Conservation (phyloP, 345 rosid genomes). For the Sonneratia alba region DNA sequence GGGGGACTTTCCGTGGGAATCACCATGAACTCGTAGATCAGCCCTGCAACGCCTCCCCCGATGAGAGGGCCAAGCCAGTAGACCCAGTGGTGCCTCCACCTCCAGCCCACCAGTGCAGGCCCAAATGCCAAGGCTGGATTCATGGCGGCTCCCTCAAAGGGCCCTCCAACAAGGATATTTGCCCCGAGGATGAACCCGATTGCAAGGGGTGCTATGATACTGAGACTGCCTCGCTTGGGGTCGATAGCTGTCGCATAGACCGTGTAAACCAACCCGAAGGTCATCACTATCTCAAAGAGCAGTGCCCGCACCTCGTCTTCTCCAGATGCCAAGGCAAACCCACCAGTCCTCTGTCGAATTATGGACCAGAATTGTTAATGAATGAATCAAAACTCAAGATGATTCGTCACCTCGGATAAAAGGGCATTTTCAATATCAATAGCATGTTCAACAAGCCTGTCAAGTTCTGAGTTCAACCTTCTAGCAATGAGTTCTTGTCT, state of each 20-base stretch:
- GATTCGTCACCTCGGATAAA: too few species aligned
- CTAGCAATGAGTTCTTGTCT: too few species aligned
- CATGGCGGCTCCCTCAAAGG: slow-evolving; percentile 46
- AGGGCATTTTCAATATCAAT: too few species aligned
- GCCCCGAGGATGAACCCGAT: slow-evolving; percentile 37
- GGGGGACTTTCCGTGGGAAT: slow-evolving; percentile 31
- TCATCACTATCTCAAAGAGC: slow-evolving; percentile 26
- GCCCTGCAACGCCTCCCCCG: slow-evolving; percentile 37
- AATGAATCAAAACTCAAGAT: too few species aligned
- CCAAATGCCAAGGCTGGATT: slow-evolving; percentile 45
- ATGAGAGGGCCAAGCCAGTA: slow-evolving; percentile 43
- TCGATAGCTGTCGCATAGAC: slow-evolving; percentile 37
- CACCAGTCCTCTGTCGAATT: slow-evolving; percentile 44
- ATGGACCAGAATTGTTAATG: not conserved
- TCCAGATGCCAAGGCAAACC: slow-evolving; percentile 47
- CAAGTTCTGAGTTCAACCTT: too few species aligned
- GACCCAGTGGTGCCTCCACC: slow-evolving; percentile 51
- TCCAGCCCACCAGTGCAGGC: slow-evolving; percentile 45
- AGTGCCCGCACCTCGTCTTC: slow-evolving; percentile 38
- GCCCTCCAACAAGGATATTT: slow-evolving; percentile 40
- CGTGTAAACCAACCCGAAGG: slow-evolving; percentile 33
- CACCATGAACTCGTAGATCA: slow-evolving; percentile 48
- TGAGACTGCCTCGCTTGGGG: slow-evolving; percentile 38
- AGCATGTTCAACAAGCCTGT: too few species aligned
- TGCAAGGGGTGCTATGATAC: slow-evolving; percentile 38